Percentiles rank a stretch among this genome's conserved stretches.
Evolutionary conservation across 495 filamentous ascomycete genomes (phyloP).

Genomic region (Aspergillus avenaceus): DNA sequence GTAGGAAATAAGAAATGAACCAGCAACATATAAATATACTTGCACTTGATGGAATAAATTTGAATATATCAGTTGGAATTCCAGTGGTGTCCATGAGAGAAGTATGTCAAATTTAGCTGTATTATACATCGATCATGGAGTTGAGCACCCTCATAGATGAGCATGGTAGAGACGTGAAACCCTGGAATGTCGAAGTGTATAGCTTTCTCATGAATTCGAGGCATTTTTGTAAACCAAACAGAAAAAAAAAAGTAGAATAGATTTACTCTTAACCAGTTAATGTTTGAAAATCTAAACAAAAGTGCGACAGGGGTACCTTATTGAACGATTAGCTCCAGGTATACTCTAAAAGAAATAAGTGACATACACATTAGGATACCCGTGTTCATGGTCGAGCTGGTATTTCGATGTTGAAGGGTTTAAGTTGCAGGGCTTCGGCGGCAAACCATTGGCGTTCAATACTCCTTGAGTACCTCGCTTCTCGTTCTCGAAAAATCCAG

Average conservation of each 20-base stretch:
- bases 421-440: conserved; percentile 72
- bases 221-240: too few species aligned
- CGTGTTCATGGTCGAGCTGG: conserved; percentile 38
- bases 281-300: conserved; percentile 46
- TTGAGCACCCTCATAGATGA: too few species aligned
- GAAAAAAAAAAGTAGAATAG: background rate
- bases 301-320: conserved; percentile 51
- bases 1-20: too few species aligned
- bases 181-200: too few species aligned
- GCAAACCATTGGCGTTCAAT: conserved; percentile 69
- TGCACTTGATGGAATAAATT: too few species aligned
- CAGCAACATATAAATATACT: too few species aligned
- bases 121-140: too few species aligned
- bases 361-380: conserved; percentile 50
- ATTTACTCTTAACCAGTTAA: conserved; percentile 4
- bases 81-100: too few species aligned
- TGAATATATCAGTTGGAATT: too few species aligned
- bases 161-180: too few species aligned
- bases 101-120: too few species aligned
- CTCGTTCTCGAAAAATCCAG: conserved; percentile 68
- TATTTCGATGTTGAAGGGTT: conserved; percentile 43
- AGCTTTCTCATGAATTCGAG: too few species aligned
- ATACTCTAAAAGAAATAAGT: background rate
- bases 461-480: conserved; percentile 59
- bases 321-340: conserved; percentile 16